Conservation (phyloP, 2,329 filamentous ascomycete species). For the Penicillium nordicum region DNA sequence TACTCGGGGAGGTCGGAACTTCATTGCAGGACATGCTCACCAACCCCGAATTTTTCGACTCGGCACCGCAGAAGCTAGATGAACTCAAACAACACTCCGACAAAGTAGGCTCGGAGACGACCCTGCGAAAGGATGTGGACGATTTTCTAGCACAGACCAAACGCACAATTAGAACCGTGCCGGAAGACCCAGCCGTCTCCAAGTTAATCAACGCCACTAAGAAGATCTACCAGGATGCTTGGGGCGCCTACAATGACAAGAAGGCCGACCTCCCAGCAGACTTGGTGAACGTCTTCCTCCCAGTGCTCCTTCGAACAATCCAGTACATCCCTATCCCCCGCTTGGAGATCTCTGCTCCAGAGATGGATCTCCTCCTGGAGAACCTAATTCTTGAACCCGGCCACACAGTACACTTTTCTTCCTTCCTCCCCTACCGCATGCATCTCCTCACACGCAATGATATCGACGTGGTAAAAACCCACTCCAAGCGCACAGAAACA, state of each 20-base stretch:
- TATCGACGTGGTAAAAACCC: conserved; percentile 76
- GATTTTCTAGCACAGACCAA: conserved; percentile 66
- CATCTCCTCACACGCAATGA: conserved; percentile 82
- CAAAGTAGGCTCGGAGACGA: conserved; percentile 61
- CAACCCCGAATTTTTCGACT: conserved; percentile 80
- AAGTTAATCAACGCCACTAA: conserved; percentile 64
- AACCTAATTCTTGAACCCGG: conserved; percentile 90
- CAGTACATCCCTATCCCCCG: conserved; percentile 89
- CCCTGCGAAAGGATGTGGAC: conserved; percentile 69
- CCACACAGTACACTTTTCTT: conserved; percentile 75
- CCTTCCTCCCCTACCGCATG: conserved; percentile 82
- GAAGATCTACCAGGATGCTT: conserved; percentile 68
- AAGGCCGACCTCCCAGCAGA: conserved; percentile 74
- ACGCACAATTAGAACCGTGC: conserved; percentile 63
- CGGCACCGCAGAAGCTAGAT: conserved; percentile 64
- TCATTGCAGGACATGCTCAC: conserved; percentile 77
- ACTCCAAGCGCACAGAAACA: conserved; percentile 62
- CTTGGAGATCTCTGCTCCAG: conserved; percentile 78
- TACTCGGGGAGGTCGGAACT: conserved; percentile 70
- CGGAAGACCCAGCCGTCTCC: conserved; percentile 68
- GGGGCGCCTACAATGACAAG: conserved; percentile 59
- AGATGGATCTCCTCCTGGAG: conserved; percentile 80
- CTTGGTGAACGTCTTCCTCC: conserved; percentile 74
- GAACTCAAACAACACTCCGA: conserved; percentile 57
- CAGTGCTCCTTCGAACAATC: conserved; percentile 69